phyloP scores from a whole-genome alignment of 495 filamentous ascomycete genomes.

The Aspergillus cristatus region DNA sequence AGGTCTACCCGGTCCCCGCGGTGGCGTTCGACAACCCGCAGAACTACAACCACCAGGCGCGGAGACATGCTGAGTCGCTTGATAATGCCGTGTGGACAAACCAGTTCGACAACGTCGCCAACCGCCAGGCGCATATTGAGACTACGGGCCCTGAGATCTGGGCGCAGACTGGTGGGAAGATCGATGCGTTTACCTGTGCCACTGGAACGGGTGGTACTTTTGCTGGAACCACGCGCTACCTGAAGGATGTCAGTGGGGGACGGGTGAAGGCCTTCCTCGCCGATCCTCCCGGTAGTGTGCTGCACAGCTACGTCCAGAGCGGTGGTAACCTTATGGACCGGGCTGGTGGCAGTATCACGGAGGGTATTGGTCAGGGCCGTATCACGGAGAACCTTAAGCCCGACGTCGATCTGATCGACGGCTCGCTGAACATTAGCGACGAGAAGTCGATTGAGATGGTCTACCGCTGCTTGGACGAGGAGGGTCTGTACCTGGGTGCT shows the following conservation, averaged over 20 bases:
- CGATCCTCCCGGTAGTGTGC: conserved; percentile 84
- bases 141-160: conserved; percentile 97
- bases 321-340: conserved; percentile 76
- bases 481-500: conserved; percentile 92
- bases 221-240: conserved; percentile 78
- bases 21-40: conserved; percentile 93
- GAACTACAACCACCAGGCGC: conserved; percentile 97
- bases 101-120: conserved; percentile 95
- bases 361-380: conserved; percentile 96
- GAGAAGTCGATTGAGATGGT: conserved; percentile 97
- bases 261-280: conserved; percentile 84
- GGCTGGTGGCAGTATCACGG: conserved; percentile 84
- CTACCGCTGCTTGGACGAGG: conserved; percentile 92
- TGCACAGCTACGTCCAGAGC: conserved; percentile 83
- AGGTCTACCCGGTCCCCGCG: conserved; percentile 94
- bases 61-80: conserved; percentile 71
- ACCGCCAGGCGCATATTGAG: conserved; percentile 89
- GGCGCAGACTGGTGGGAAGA: conserved; percentile 76
- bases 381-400: conserved; percentile 86
- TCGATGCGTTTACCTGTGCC: conserved; percentile 92
- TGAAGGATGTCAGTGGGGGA: conserved; percentile 75
- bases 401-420: conserved; percentile 78
- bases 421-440: conserved; percentile 76
- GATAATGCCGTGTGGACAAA: conserved; percentile 97
- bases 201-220: conserved; percentile 91